Conservation (phyloP, 2,329 filamentous ascomycete genomes). For the Fusarium guadeloupense region DNA sequence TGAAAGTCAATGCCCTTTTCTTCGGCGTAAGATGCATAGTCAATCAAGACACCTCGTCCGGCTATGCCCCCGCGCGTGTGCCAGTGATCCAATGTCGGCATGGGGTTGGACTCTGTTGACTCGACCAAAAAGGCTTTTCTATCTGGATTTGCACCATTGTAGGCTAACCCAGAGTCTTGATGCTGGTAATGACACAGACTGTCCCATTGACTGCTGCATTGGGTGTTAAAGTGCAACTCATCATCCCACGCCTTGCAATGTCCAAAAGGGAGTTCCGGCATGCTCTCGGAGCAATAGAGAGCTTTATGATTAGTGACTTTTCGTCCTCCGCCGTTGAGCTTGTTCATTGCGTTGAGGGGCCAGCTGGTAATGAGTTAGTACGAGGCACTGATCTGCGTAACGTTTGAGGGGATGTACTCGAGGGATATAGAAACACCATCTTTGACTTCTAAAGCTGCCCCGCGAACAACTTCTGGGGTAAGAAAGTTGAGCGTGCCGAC, state of each 20-base stretch:
- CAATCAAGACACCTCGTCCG: constrained; percentile 63
- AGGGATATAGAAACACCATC: constrained; percentile 61
- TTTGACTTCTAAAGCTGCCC: constrained; percentile 38
- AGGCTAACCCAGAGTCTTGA: constrained; percentile 54
- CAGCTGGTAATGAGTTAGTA: constrained; percentile 6
- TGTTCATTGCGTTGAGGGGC: constrained; percentile 37
- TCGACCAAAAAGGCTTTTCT: constrained; percentile 43
- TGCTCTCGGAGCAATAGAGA: constrained; percentile 44
- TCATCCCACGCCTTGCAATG: constrained; percentile 53
- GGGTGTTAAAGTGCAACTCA: constrained; percentile 64
- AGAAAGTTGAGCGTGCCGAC: constrained; percentile 64
- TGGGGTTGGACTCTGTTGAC: constrained; percentile 16
- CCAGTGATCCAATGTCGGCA: constrained; percentile 60
- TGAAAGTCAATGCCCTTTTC: constrained; percentile 60
- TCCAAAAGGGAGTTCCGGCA: constrained; percentile 22
- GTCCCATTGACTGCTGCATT: constrained; percentile 66
- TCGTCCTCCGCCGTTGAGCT: constrained; percentile 40
- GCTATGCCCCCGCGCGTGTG: constrained; percentile 48
- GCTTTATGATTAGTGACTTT: constrained; percentile 48
- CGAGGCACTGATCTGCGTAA: rapidly evolving
- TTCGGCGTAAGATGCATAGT: constrained; percentile 61
- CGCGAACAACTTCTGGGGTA: constrained; percentile 52
- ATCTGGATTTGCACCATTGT: constrained; percentile 59
- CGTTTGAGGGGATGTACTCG: constrained; percentile 49
- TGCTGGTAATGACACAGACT: constrained; percentile 58